A percentile compares a stretch with the other conserved stretches of the same genome.
Conservation (phyloP, 2,329 filamentous ascomycete genomes). For the Sporothrix mexicana region DNA sequence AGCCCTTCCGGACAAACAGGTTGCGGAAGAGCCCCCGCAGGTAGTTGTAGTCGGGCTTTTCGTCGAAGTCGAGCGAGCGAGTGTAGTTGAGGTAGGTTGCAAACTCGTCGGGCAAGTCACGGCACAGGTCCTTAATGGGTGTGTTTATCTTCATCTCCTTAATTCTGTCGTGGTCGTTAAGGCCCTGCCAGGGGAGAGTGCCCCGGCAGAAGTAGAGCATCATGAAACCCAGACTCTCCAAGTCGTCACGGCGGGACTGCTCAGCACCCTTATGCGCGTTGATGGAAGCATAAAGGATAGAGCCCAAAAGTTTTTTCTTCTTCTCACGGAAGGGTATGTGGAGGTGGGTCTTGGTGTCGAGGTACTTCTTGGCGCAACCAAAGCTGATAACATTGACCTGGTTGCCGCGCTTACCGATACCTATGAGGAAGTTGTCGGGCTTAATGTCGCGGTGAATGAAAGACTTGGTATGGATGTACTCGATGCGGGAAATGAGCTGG, state of each 20-base stretch:
- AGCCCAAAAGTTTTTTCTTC: conserved; percentile 99
- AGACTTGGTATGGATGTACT: conserved; percentile 99
- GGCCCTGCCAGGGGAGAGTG: conserved; percentile 92
- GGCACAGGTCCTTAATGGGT: conserved; percentile 96
- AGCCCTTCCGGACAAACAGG: conserved; percentile 96
- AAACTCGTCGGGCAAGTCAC: conserved; percentile 98
- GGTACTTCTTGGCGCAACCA: conserved; percentile 98
- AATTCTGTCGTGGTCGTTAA: conserved; percentile 95
- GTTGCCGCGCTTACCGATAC: conserved; percentile 97
- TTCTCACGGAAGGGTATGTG: conserved; percentile 99
- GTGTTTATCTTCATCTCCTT: conserved; percentile 99
- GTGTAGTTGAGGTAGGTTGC: conserved; percentile 99
- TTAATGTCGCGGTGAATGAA: conserved; percentile 99
- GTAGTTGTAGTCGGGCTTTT: conserved; percentile 99
- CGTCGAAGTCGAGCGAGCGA: conserved; percentile 95
- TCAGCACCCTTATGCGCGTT: conserved; percentile 98
- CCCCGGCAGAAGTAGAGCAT: conserved; percentile 99
- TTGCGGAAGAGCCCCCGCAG: conserved; percentile 99
- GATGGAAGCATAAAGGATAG: conserved; percentile 96
- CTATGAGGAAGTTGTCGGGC: conserved; percentile 99
- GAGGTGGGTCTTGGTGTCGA: conserved; percentile 99
- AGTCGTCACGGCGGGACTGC: conserved; percentile 98
- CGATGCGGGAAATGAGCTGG: conserved; percentile 97
- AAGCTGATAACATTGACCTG: conserved; percentile 99
- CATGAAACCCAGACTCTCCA: conserved; percentile 98